Evolutionary conservation across 768 basidiomycete species (phyloP).

Genomic region (Tulasnella sp.): DNA sequence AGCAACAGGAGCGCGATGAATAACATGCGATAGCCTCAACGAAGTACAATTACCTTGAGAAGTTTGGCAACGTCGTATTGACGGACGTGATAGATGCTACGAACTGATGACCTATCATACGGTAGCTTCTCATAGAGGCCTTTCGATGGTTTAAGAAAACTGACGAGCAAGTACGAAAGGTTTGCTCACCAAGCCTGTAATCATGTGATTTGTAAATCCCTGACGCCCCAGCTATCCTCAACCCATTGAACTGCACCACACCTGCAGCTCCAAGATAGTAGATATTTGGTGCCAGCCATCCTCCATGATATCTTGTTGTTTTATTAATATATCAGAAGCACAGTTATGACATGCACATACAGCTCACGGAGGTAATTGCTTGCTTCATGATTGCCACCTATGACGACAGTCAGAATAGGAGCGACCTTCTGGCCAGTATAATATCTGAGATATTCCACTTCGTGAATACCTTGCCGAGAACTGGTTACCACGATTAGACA

Average conservation of each 20-base stretch:
- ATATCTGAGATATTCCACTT: constrained; percentile 40
- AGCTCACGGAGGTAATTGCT: constrained; percentile 95
- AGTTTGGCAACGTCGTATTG: constrained; percentile 71
- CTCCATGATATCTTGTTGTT: constrained; percentile 69
- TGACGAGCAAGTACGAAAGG: background rate
- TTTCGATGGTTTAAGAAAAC: constrained; percentile 15
- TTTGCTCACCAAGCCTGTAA: constrained; percentile 42
- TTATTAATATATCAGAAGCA: background rate
- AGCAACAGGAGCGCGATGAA: background rate
- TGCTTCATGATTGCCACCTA: constrained; percentile 96
- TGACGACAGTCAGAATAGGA: constrained; percentile 79
- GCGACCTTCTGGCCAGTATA: constrained; percentile 74
- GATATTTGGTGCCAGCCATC: constrained; percentile 93
- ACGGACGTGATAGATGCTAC: constrained; percentile 84
- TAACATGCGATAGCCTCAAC: background rate
- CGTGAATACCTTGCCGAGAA: background rate
- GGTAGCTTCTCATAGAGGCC: constrained; percentile 73
- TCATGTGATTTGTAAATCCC: constrained; percentile 80
- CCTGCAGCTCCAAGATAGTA: constrained; percentile 92
- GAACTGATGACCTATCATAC: constrained; percentile 55
- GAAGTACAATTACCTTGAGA: constrained; percentile 32
- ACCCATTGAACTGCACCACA: constrained; percentile 71
- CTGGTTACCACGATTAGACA: background rate
- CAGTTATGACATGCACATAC: constrained; percentile 33
- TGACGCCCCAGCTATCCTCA: constrained; percentile 80